Evolutionary conservation across 2,329 filamentous ascomycete species (phyloP).

Genomic region (Amauroascus verrucosus): DNA sequence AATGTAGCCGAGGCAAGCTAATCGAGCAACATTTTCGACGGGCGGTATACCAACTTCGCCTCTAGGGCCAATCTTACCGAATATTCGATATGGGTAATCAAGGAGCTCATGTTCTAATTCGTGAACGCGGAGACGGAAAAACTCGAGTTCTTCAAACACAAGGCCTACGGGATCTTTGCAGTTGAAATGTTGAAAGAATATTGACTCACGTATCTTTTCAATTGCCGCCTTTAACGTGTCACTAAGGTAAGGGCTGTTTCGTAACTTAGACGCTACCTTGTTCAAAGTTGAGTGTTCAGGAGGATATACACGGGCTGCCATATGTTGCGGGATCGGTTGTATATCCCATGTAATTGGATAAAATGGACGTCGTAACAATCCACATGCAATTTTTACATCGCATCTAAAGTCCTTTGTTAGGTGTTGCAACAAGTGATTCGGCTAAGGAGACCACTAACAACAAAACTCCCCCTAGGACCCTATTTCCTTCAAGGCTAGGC

Average conservation of each 20-base stretch:
- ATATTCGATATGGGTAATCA: constrained; percentile 27
- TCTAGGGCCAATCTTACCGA: background rate
- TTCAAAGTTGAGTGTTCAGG: constrained; percentile 20
- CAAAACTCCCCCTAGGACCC: constrained; percentile 23
- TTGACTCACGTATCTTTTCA: constrained; percentile 23
- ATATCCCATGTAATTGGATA: constrained; percentile 28
- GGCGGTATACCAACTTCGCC: constrained; percentile 15
- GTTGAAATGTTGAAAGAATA: constrained; percentile 26
- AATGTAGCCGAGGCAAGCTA: constrained; percentile 26
- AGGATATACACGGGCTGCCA: constrained; percentile 25
- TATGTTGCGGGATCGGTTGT: constrained; percentile 22
- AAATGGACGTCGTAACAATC: constrained; percentile 26
- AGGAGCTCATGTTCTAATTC: constrained; percentile 32
- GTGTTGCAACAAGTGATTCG: background rate
- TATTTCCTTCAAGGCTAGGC: constrained; percentile 21
- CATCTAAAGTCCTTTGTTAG: constrained; percentile 18
- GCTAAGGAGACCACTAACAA: constrained; percentile 19
- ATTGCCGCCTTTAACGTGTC: constrained; percentile 22
- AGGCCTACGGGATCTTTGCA: constrained; percentile 19
- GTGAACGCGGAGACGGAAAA: constrained; percentile 27
- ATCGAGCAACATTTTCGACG: constrained; percentile 25
- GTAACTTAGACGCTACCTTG: constrained; percentile 23
- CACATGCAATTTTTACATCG: constrained; percentile 29
- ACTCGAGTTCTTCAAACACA: constrained; percentile 22
- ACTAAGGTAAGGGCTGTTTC: constrained; percentile 24